These are phyloP conservation scores for Stachybotrys chlorohalonatus DNA, from an alignment of 2,329 filamentous ascomycete genomes.

Conservation along the genomic window DNA sequence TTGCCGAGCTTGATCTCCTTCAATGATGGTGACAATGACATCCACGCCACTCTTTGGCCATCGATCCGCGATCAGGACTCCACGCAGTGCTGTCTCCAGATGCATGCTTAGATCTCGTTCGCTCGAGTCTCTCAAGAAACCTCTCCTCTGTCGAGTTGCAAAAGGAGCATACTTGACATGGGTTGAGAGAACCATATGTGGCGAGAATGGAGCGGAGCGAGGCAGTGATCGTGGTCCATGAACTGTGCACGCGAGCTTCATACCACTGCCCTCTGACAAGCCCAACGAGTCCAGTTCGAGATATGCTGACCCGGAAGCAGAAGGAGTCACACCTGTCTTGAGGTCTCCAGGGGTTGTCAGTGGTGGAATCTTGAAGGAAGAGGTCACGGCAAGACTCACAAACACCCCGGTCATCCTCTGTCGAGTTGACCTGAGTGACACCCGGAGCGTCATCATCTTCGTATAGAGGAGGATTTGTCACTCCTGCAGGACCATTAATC, in stretches of 20 bases:
- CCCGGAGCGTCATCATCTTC: constrained; percentile 36
- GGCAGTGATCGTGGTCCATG: constrained; percentile 89
- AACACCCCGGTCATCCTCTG: constrained; percentile 72
- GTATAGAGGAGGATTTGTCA: constrained; percentile 68
- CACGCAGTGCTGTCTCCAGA: constrained; percentile 80
- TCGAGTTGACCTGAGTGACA: constrained; percentile 45
- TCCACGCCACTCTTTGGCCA: constrained; percentile 99
- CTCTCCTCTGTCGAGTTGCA: constrained; percentile 70
- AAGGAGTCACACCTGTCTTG: constrained; percentile 85
- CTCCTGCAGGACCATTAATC: constrained; percentile 77
- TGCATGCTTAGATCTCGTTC: constrained; percentile 89
- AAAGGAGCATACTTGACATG: constrained; percentile 97
- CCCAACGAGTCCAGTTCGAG: constrained; percentile 53
- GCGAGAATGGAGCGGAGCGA: constrained; percentile 82
- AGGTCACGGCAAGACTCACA: constrained; percentile 46
- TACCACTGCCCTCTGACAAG: constrained; percentile 47
- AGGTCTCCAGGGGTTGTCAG: constrained; percentile 50
- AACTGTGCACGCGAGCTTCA: constrained; percentile 89
- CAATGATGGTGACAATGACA: constrained; percentile 83
- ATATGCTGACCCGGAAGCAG: constrained; percentile 88
- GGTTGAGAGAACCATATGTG: constrained; percentile 82
- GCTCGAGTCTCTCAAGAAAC: constrained; percentile 75
- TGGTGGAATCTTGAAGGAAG: neutral
- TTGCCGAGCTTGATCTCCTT: constrained; percentile 76
- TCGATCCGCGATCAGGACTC: constrained; percentile 82